Percentiles rank a stretch among this genome's conserved stretches.
phyloP scores from a whole-genome alignment of 257 asterid genomes.

The Solanum peruvianum region DNA sequence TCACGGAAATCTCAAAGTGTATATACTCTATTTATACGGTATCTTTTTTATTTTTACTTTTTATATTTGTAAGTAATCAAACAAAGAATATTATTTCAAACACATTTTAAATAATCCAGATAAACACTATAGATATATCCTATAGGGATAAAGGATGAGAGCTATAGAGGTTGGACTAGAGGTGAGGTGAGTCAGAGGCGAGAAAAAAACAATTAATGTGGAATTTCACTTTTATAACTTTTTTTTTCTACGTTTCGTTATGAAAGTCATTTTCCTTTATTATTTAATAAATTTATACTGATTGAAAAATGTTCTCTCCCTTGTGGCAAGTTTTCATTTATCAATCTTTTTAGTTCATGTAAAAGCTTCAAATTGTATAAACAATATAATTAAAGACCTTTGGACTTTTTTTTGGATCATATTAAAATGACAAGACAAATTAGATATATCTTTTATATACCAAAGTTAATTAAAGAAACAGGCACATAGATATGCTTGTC shows the following conservation, averaged over 20 bases:
- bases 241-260: background rate
- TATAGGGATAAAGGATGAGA: background rate
- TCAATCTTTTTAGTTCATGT: background rate
- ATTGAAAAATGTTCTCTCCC: background rate
- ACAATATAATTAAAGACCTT: background rate
- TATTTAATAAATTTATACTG: too few species aligned
- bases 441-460: background rate
- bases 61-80: background rate
- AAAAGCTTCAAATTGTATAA: background rate
- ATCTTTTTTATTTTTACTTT: background rate
- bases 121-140: background rate
- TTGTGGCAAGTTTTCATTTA: background rate
- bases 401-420: background rate
- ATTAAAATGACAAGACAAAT: background rate
- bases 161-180: background rate
- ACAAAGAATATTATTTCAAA: background rate
- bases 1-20: background rate
- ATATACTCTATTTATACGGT: background rate
- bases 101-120: background rate
- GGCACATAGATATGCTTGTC: background rate
- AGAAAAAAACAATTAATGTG: background rate
- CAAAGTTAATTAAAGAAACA: background rate
- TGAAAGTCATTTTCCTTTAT: too few species aligned
- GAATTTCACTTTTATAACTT: background rate
- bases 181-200: background rate